Percentiles rank a stretch among this genome's conserved stretches.
Conservation (phyloP, 208 protist species). For the Acanthamoeba polyphaga region DNA sequence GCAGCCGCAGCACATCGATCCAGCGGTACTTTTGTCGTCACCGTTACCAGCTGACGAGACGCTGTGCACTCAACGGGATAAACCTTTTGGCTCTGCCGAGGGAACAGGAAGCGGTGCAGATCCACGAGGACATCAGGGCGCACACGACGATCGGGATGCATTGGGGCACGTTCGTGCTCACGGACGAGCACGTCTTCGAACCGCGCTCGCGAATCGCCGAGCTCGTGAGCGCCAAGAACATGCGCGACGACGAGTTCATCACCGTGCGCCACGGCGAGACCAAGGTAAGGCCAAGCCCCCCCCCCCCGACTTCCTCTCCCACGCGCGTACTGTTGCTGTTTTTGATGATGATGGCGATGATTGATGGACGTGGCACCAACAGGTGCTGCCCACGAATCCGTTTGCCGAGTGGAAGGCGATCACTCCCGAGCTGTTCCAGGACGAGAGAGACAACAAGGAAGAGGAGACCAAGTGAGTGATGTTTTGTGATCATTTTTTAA, state of each 20-base stretch:
- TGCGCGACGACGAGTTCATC: conserved; percentile 37
- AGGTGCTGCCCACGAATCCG: background rate
- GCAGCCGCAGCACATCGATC: conserved; percentile 79
- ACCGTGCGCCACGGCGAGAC: conserved; percentile 54
- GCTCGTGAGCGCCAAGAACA: background rate
- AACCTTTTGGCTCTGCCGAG: too few species aligned
- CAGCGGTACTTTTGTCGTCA: background rate
- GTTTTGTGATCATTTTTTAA: too few species aligned
- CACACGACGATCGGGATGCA: conserved; percentile 79
- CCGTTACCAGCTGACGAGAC: too few species aligned
- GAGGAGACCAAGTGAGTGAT: background rate
- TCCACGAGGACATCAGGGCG: conserved; percentile 78
- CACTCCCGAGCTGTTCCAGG: background rate
- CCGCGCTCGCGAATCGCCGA: background rate
- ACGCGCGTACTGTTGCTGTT: too few species aligned
- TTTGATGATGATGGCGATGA: too few species aligned
- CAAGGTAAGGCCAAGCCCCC: background rate
- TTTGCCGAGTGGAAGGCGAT: background rate
- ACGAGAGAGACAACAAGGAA: background rate
- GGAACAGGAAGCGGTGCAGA: conserved; percentile 75
- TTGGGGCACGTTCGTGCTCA: conserved; percentile 84
- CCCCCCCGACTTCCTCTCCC: too few species aligned
- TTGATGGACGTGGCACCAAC: background rate
- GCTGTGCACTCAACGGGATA: too few species aligned
- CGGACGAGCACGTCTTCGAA: conserved; percentile 70